Base-by-base conservation (phyloP, 2,329 filamentous ascomycete genomes). In the Talaromyces rugulosus region DNA sequence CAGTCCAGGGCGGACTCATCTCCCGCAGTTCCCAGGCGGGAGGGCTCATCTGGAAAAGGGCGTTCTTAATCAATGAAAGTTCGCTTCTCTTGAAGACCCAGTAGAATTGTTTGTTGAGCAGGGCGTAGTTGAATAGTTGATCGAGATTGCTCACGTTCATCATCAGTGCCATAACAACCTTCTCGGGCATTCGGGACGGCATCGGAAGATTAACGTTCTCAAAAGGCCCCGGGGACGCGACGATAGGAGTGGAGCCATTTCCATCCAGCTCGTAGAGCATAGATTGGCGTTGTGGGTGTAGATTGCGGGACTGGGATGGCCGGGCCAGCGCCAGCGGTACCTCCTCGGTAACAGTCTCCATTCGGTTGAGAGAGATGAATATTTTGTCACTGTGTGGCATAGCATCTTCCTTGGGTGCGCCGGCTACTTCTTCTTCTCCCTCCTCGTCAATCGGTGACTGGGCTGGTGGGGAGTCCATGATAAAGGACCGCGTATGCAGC, bases 1-100 rank as follows among this genome's bases (percentile, higher is more conserved):
- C 77, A 59, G 77, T 75, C 66, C 80, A 80, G 1, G 83, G 83
- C 36, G 81, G 81, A 55, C 80, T 82, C 72, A 85, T 83, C 66
- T 87, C 83, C 14, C 84, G 81, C 56, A 85, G 75, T 66, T 88
- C 85, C 83, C 83, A 87, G 0, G 84, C 84, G 1, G 85, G 78
- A 5, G 84, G 79, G 1, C 83, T 87, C 75, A 82, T 80, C 54
- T 80, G 82, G 58, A 76, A 79, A 3, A 85, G 69, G 0, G 83
- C 78, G 5, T 72, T 74, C 56, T 82, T 82, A 60, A 87, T 80
- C 2, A 87, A 74, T 0, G 75, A 69, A 54, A 87, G 73, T 66
- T 87, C 84, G 66, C 86, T 77, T 23, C 77, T 74, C 68, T 86
- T 85, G 72, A 84, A 87, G 0, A 85, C 79, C 3, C 75, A 75